Percentiles rank a stretch among this genome's conserved stretches.
These are phyloP conservation scores for Gymnopilus junonius DNA, from an alignment of 768 basidiomycete genomes.

Conservation along the genomic window DNA sequence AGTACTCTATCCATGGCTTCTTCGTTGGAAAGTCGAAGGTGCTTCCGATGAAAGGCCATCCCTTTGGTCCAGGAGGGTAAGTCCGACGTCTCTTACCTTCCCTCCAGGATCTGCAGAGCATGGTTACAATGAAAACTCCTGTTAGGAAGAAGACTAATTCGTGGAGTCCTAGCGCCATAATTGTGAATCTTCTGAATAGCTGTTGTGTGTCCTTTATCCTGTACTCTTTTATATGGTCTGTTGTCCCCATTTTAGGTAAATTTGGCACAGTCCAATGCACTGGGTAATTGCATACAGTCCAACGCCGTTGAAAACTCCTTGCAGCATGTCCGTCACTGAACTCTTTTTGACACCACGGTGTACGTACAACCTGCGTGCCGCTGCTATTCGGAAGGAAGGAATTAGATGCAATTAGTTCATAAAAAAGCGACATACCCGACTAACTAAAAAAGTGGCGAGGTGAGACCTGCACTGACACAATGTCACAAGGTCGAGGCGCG, in stretches of 20 bases:
- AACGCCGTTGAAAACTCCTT: background rate
- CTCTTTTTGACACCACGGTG: background rate
- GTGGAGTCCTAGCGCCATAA: background rate
- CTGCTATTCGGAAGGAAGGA: background rate
- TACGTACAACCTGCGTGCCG: background rate
- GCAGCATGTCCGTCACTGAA: background rate
- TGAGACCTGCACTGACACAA: too few species aligned
- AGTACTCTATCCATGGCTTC: background rate
- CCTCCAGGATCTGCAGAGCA: background rate
- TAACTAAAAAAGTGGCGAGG: background rate
- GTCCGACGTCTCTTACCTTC: constrained; percentile 7
- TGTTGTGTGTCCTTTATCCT: background rate
- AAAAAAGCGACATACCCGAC: background rate
- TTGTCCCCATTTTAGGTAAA: background rate
- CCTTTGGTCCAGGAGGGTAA: constrained; percentile 31
- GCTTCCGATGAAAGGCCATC: constrained; percentile 28
- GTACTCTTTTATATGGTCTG: background rate
- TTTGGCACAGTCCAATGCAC: background rate
- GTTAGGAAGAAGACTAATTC: background rate
- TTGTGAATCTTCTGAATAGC: too few species aligned
- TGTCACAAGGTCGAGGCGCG: background rate
- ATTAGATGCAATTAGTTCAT: background rate
- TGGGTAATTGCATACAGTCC: background rate
- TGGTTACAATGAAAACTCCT: background rate
- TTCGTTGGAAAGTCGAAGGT: constrained; percentile 24